Evolutionary conservation across 1,284 basidiomycete genomes (phyloP), one percentile per base, ranked within the genome.

Genomic region (Moesziomyces antarcticus): DNA sequence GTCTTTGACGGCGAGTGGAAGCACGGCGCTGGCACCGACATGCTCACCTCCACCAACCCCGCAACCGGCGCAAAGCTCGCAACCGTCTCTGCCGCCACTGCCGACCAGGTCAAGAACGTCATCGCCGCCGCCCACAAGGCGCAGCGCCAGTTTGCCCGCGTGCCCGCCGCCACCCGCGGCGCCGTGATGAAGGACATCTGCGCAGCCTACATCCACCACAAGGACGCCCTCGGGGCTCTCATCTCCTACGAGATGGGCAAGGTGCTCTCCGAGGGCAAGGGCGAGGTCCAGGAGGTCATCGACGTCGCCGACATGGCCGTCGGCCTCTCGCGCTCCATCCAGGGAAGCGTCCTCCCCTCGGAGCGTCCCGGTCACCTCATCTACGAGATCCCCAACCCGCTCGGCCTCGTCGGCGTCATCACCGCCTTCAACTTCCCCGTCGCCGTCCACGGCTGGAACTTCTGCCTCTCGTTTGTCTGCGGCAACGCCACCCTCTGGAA

Each of bases 401-500:
- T 98, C 4, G 94, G 94, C 18, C 90, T 95, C 3, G 90, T 97
- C n/a, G 94, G 90, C 4, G 91, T 97, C 10, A 86, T 97, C 55
- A 92, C 86, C 0, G 94, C 94, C 0, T 96, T 96, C 87, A 97
- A 97, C 85, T 97, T 97, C 85, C 94, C 94, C 9, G 91, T 94
- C 47, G 92, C 93, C 46, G 65, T 77, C 16, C 75, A 66, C 41
- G 75, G 51, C 54, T 93, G 92, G 94, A 97, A 97, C 85, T 88
- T 97, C 47, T 89, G 93, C 2, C 87, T 97, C 30, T 93, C 93
- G 2, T 87, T 97, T 56, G 91, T 92, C 2, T 92, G 93, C 37
- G 94, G 94, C 9, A 97, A 97, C 84, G 90, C 93, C 2, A 95
- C 93, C 0, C 86, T 98, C 47, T 98, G 94, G 94, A 97, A 97